Evolutionary conservation across 2,329 filamentous ascomycete genomes (phyloP).

Genomic region (Mycogone perniciosa): DNA sequence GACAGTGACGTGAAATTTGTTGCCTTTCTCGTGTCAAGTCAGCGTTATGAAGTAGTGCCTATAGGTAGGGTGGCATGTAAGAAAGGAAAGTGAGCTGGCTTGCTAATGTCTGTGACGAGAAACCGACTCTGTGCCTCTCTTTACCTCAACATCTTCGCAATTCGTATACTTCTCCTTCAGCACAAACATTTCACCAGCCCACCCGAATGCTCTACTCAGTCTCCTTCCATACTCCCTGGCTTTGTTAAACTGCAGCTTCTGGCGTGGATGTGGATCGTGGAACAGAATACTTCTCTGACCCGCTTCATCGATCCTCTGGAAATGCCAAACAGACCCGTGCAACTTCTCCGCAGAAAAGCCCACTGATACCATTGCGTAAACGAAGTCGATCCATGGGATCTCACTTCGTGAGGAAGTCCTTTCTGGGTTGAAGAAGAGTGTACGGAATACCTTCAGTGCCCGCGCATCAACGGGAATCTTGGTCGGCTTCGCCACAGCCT

Average conservation of each 20-base stretch:
- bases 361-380: constrained; percentile 43
- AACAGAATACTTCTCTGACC: constrained; percentile 49
- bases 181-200: constrained; percentile 40
- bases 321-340: constrained; percentile 57
- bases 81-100: no score
- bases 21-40: no score
- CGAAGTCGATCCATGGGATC: constrained; percentile 46
- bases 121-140: no score
- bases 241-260: constrained; percentile 42
- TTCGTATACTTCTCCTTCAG: neutral
- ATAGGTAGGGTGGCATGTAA: no score
- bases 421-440: constrained; percentile 36
- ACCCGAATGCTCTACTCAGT: constrained; percentile 45
- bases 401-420: constrained; percentile 37
- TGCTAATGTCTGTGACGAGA: no score
- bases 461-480: constrained; percentile 24
- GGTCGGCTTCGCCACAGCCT: no score
- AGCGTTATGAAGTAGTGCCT: no score
- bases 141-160: no score
- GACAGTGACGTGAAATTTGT: no score
- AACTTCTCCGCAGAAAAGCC: constrained; percentile 51
- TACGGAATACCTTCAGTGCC: constrained; percentile 30
- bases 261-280: constrained; percentile 51
- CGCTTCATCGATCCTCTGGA: constrained; percentile 37
- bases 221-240: constrained; percentile 43